Evolutionary conservation across 78 protist genomes (phyloP), one percentile per base, ranked within the genome.

Genomic region (Chrysochromulina parva): DNA sequence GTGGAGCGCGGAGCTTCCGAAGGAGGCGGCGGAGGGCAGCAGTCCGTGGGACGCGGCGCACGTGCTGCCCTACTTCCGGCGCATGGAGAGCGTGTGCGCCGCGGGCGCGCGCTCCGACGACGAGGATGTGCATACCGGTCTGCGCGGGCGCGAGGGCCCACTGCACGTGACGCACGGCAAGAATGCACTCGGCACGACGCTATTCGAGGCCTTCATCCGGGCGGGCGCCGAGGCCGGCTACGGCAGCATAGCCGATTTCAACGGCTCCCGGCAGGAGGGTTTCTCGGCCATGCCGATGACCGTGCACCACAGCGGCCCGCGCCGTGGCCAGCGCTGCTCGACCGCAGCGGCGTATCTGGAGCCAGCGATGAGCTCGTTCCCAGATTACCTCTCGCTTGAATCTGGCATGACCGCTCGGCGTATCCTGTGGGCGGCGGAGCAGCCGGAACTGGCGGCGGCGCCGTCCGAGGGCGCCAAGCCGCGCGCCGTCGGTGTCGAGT

Each of bases 191-290:
- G 69, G 69, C 69, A 89, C 20, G 47, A 66, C 92, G 22, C 69
- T 89, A 47, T 89, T 55, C 65, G 38, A 48, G 11, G 87, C 86
- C 48, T 89, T 89, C 20, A 26, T 89, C 48, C 53, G 11, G 62
- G 92, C 92, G 22, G 92, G 92, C 84, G 60, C 5, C 54, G 60
- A 74, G 88, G 88, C 90, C 6, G 90, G 78, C 60, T 87, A 62
- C 90, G 38, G 76, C 55, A 3, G 14, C n/a, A 58, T 48, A 24
- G 9, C 14, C 38, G 90, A 86, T 14, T 86, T 60, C 90, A 86
- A 86, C 69, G 90, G 59, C 80, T 60, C 10, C 73, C 90, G 76
- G 58, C 91, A 88, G 60, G 91, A 88, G 58, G 91, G 91, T 13
- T 66, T 88, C 20, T 11, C 80, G 13, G 20, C 20, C 10, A 88